These are phyloP conservation scores for Pythium grandisporangium DNA, from an alignment of 352 stramenopile species.

Conservation along the genomic window DNA sequence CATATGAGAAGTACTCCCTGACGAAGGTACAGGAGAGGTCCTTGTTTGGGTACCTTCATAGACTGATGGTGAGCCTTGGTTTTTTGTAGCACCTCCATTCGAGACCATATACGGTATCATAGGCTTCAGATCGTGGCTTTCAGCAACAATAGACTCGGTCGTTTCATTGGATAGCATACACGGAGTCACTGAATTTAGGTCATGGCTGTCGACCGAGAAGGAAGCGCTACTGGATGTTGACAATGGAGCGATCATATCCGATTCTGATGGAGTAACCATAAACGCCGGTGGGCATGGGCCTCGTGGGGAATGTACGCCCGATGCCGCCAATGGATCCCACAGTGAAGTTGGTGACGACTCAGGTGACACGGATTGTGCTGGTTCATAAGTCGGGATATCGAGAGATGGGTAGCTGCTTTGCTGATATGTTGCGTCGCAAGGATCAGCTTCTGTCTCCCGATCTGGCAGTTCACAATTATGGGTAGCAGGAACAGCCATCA, in stretches of 20 bases:
- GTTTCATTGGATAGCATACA: not conserved
- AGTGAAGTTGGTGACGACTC: constrained; percentile 1
- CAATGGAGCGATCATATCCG: not conserved
- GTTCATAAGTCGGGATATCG: not conserved
- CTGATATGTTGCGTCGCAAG: no score
- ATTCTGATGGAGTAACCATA: not conserved
- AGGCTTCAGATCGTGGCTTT: not conserved
- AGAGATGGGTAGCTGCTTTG: not conserved
- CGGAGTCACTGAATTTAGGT: not conserved
- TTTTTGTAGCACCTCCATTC: not conserved
- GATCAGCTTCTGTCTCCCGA: no score
- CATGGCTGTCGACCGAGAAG: not conserved
- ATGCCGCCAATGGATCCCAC: not conserved
- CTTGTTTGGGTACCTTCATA: not conserved
- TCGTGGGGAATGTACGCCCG: not conserved
- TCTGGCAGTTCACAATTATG: no score
- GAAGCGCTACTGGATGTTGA: not conserved
- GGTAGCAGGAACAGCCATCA: not conserved
- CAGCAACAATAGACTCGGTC: not conserved
- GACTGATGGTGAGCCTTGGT: not conserved
- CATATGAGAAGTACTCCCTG: no score
- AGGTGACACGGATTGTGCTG: constrained; percentile 1
- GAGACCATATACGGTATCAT: not conserved
- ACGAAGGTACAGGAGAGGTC: not conserved
- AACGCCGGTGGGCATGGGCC: not conserved